A percentile compares a stretch with the other conserved stretches of the same genome.
phyloP scores from a whole-genome alignment of 108 stramenopile genomes.

The Licmophora abbreviata region DNA sequence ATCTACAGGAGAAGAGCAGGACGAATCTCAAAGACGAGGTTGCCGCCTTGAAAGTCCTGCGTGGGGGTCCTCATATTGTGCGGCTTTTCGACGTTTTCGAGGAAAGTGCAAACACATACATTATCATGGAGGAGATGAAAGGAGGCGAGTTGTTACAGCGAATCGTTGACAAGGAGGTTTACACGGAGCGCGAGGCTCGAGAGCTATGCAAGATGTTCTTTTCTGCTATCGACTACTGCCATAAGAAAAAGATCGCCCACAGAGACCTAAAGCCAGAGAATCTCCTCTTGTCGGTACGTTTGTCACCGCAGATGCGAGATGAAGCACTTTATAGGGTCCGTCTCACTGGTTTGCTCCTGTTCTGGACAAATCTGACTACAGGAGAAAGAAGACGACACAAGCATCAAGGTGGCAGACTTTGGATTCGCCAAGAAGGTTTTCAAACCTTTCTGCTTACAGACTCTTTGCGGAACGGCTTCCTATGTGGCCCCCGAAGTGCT shows the following conservation, averaged over 20 bases:
- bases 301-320: constrained; percentile 11
- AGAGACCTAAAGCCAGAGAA: constrained; percentile 92
- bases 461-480: constrained; percentile 67
- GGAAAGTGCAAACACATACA: constrained; percentile 41
- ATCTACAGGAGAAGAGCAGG: constrained; percentile 20
- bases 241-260: constrained; percentile 74
- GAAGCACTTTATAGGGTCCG: neutral
- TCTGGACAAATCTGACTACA: neutral
- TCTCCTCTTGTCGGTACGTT: constrained; percentile 65
- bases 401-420: constrained; percentile 94
- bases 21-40: constrained; percentile 54
- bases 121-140: constrained; percentile 67
- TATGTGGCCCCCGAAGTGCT: constrained; percentile 68
- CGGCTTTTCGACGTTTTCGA: constrained; percentile 68
- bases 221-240: constrained; percentile 81
- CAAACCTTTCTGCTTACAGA: constrained; percentile 51
- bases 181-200: constrained; percentile 93
- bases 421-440: constrained; percentile 89
- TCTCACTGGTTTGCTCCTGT: neutral
- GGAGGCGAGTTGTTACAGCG: constrained; percentile 92
- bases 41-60: constrained; percentile 39
- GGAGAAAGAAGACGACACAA: constrained; percentile 59
- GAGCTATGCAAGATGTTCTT: constrained; percentile 79
- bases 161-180: constrained; percentile 87
- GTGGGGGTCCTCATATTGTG: constrained; percentile 81